Evolutionary conservation across 2,329 filamentous ascomycete species (phyloP), one percentile per base, ranked within the genome.

Genomic region (Xylaria sp.): DNA sequence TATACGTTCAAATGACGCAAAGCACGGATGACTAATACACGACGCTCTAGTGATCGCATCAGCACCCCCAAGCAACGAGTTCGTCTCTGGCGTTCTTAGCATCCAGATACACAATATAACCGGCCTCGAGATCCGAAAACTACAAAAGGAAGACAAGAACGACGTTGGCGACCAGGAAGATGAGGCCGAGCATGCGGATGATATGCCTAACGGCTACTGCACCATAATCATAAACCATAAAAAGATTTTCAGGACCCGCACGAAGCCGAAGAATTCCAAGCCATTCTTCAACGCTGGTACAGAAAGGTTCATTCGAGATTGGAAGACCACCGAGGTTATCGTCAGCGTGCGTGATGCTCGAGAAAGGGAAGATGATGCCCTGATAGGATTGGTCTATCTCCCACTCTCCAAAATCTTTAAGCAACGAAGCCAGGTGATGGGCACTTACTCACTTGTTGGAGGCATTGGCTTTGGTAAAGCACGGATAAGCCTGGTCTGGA

Each of bases 271-370:
- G 77, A 92, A 92, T 65, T 83, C 87, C 0, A 92, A 91, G 69
- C 90, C 90, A 0, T 92, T 92, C 75, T 92, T 90, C 80, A 92
- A 92, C 67, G 90, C 90, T 2, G 88, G 88, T 5, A 91, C 87
- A 1, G 90, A 93, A 73, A 84, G 88, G 4, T 91, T 92, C 66
- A 82, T 92, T 40, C 80, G 85, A 12, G 87, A 92, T 72, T 92
- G 89, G 84, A 80, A 79, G 15, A 85, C 82, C 12, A 84, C 87
- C 1, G 89, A 92, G 72, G 80, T 92, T 33, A 88, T 90, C 66
- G 78, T 93, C 31, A 81, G 84, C 1, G 88, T 92, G 1, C 83
- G 89, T 11, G 90, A 92, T 71, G 80, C 85, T 19, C 82, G 89
- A 4, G 80, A 91, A 21, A 84, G 89, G 54, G 90, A 92, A 72